phyloP scores from a whole-genome alignment of 1,284 basidiomycete genomes.

The Sanghuangporus sanghuang region DNA sequence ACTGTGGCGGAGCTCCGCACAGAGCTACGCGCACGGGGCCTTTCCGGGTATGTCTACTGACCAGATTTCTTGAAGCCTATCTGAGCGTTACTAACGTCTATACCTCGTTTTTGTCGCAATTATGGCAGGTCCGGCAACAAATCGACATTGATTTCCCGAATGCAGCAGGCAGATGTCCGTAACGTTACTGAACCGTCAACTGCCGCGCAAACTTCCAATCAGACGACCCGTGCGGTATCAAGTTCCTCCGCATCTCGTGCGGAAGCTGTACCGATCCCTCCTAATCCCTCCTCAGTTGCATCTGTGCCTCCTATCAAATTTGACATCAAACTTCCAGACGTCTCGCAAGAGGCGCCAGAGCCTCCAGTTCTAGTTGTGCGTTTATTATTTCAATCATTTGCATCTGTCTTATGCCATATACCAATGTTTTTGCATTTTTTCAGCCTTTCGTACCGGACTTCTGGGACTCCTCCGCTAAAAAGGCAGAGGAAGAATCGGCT shows the following conservation, averaged over 20 bases:
- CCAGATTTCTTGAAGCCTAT: not conserved
- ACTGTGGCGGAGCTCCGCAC: conserved; percentile 55
- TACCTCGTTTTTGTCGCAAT: conserved; percentile 1
- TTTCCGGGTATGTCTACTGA: conserved; percentile 48
- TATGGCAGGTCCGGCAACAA: conserved; percentile 52
- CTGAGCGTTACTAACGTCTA: not conserved
- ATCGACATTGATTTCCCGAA: conserved; percentile 46
- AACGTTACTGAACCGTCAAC: conserved; percentile 18
- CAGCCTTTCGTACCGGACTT: conserved; percentile 73
- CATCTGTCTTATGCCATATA: not conserved
- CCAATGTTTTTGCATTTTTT: conserved; percentile 12
- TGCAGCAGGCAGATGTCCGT: conserved; percentile 44
- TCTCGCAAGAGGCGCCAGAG: conserved; percentile 38
- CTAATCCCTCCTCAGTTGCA: conserved; percentile 12
- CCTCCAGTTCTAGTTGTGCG: conserved; percentile 56
- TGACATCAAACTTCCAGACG: conserved; percentile 52
- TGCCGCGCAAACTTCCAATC: conserved; percentile 21
- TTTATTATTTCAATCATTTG: conserved; percentile 19
- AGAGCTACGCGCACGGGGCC: conserved; percentile 60
- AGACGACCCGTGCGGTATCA: conserved; percentile 23
- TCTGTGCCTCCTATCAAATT: conserved; percentile 26
- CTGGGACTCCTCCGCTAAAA: conserved; percentile 53
- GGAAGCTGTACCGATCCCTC: conserved; percentile 10
- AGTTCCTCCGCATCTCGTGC: conserved; percentile 31
- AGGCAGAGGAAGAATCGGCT: conserved; percentile 24